Evolutionary conservation across 176 grass and related monocot genomes (phyloP), one percentile per base, ranked within the genome.

Genomic region (Triticum timopheevii): DNA sequence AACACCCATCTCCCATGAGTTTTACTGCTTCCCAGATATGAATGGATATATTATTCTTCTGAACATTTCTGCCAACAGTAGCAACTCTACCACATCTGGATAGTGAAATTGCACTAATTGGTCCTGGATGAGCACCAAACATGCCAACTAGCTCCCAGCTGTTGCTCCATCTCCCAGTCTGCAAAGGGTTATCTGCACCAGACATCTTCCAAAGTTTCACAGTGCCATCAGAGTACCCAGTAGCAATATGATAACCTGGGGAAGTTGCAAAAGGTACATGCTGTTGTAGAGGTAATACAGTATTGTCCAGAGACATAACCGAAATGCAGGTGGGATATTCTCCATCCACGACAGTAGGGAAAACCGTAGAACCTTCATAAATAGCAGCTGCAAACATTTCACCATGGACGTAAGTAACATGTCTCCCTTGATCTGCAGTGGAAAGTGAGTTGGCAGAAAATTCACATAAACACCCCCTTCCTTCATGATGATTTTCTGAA

Each of bases 11-110:
- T 68, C 84, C 84, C 61, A 86, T 74, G 30, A 94, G 61, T 78
- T 91, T 92, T 82, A 95, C 49, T 54, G 88, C 77, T 89, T 98
- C 90, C 96, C 96, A 98, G 50, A 95, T 94, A 94, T 89, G 89
- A 91, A 98, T 78, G 65, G 28, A 65, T 16, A 84, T 84, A 64
- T 61, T 84, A 78, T 77, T 83, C 33, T 83, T 83, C 45, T 86
- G 81, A 78, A 80, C 62, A 90, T 76, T 83, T 72, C 79, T 87
- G 75, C 86, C 85, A 80, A 86, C 82, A 77, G 92, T 92, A 85
- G 92, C 90, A 92, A 98, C 62, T 89, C 83, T 94, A 81, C 93
- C 88, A 92, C 86, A 94, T 86, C 39, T 88, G 44, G 96, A 92
- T 59, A 98, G 82, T 50, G 90, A 89, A 88, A 95, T 62, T 19